These are phyloP conservation scores for Hyphopichia fennica DNA, from an alignment of 1,139 yeast genomes.

Conservation along the genomic window DNA sequence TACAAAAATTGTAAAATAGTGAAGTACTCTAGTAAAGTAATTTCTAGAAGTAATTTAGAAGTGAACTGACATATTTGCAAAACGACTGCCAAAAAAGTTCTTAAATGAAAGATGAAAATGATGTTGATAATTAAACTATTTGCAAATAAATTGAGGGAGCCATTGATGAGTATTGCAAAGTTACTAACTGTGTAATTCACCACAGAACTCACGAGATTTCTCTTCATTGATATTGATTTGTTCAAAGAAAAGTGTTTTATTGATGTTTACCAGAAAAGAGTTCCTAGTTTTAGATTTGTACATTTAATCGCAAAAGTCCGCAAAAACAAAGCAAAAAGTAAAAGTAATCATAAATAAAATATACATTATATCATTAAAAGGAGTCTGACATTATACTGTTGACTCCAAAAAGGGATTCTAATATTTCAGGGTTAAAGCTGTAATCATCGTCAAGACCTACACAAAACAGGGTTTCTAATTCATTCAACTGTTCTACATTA, in stretches of 20 bases:
- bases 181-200: not conserved
- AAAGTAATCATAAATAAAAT: slow-evolving; percentile 1
- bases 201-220: not conserved
- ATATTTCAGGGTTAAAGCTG: not conserved
- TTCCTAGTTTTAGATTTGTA: slow-evolving; percentile 1
- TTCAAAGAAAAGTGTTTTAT: no score
- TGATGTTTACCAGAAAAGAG: slow-evolving; percentile 1
- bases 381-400: not conserved
- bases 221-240: not conserved
- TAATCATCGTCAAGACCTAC: not conserved
- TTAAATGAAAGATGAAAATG: slow-evolving; percentile 7
- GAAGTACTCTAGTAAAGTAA: not conserved
- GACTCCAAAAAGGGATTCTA: not conserved
- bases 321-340: not conserved
- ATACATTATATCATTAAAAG: not conserved
- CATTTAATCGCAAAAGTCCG: not conserved
- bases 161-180: slow-evolving; percentile 1
- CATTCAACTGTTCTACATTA: not conserved
- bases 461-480: not conserved
- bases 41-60: not conserved
- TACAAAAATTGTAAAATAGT: not conserved
- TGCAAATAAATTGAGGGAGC: slow-evolving; percentile 5
- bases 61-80: not conserved
- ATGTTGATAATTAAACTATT: slow-evolving; percentile 7
- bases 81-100: slow-evolving; percentile 6